Evolutionary conservation across 129 eudicot species (phyloP), one percentile per base, ranked within the genome.

Genomic region (Lactuca saligna): DNA sequence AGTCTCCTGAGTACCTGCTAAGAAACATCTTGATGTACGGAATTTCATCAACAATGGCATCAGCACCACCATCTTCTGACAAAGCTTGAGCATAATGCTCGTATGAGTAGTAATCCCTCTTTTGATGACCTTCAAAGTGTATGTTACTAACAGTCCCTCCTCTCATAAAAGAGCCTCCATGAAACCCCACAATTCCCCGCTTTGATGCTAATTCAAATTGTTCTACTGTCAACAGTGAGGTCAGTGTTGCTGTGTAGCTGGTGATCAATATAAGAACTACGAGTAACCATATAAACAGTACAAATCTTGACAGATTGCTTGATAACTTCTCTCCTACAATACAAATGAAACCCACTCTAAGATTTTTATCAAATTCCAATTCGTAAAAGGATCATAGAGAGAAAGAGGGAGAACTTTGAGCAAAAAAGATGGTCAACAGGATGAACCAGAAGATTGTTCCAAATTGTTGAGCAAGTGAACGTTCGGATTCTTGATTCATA

Each of bases 171-270:
- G 83, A 72, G 54, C 80, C 76, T 14, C 50, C 73, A 17, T 78
- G 79, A 75, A 66, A 67, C 7, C 90, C 95, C 5, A 73, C 54
- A 54, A 32, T 75, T n/a, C 68, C 79, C 3, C 73, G 75, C 15
- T 50, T 75, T 15, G 78, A 38, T 10, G 83, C 66, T 50, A 61
- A 55, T 51, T 80, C 70, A 16, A 86, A 61, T 39, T 77, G 81
- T 39, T 86, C 70, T 8, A 82, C 77, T 4, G 83, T 86, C 34
- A 86, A 54, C 3, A 74, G 5, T 50, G 91, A 80, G n/a, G 79
- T 55, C 29, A 81, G 31, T 31, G 69, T 83, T 48, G 88, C 86
- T 0, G 82, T 86, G 63, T 83, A 86, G 53, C 86, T 78, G 7
- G 80, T 53, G 29, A 57, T 66, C 57, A 84, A 12, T 25, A 84